Base-by-base conservation (phyloP, 2,329 filamentous ascomycete species). In the Thyridium curvatum region DNA sequence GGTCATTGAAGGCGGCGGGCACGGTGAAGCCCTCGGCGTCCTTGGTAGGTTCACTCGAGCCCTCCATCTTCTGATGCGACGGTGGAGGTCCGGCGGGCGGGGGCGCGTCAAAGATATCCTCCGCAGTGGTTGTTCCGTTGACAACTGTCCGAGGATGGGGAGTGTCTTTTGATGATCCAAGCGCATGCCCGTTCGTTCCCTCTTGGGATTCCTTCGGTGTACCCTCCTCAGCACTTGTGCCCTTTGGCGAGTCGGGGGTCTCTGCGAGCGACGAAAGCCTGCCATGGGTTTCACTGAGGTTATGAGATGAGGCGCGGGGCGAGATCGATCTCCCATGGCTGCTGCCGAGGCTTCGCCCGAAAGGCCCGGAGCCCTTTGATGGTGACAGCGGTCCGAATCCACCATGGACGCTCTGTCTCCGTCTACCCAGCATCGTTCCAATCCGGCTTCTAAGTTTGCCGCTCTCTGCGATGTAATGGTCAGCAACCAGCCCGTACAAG, bases 11-110 rank as follows among this genome's bases (percentile, higher is more conserved):
- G 2, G 76, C 66, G 0, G 78, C 71, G 0, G 83, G 85, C n/a
- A 91, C 74, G 4, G 74, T 83, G 54, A 82, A 93, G 7, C 86
- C 87, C 47, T 94, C 86, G 0, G 77, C 66, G 54, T 93, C 87
- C 54, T 79, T 86, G 15, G 64, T 61, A 40, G 71, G 55, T 40
- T 65, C 55, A 12, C 14, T 32, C 14, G 30, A 30, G 2, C n/a
- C 26, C 8, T 58, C 40, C 13, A 61, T 56, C 37, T 57, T 58
- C 40, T 59, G 59, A 34, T 71, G 68, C 3, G 65, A 62, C 3
- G 70, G 67, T 2, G 75, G 71, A 16, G 72, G 67, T 0, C 71
- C 71, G 2, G 69, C 63, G 13, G 74, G 72, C 21, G 74, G 68
- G 8, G 68, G 61, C 21, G 72, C 69, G 38, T 73, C 72, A 35